phyloP scores from a whole-genome alignment of 2,329 filamentous ascomycete species.

The Sphaceloma murrayae region DNA sequence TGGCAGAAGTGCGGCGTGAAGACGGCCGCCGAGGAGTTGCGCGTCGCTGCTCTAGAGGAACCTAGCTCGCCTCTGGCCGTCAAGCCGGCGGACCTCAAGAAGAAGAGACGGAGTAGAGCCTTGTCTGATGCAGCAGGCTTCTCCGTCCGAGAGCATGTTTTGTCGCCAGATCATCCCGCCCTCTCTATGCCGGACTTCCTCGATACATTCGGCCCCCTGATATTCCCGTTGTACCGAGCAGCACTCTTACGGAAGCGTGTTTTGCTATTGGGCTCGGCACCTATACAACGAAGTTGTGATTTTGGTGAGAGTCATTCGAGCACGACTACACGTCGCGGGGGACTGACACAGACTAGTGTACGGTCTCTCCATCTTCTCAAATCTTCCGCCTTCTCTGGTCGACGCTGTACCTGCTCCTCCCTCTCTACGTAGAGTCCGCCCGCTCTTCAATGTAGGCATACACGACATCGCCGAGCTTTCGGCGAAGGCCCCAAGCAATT shows the following conservation, averaged over 20 bases:
- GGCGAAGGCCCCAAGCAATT: slow-evolving; percentile 39
- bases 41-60: slow-evolving; percentile 22
- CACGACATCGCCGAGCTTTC: slow-evolving; percentile 79
- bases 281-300: slow-evolving; percentile 76
- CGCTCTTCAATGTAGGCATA: slow-evolving; percentile 87
- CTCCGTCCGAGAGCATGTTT: slow-evolving; percentile 51
- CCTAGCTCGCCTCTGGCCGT: slow-evolving; percentile 1
- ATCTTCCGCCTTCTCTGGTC: slow-evolving; percentile 65
- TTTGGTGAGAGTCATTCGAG: slow-evolving; percentile 54
- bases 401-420: slow-evolving; percentile 53
- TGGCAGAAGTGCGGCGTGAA: slow-evolving; percentile 55
- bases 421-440: slow-evolving; percentile 56
- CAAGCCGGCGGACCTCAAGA: slow-evolving; percentile 34
- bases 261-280: slow-evolving; percentile 73
- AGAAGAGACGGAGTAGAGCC: slow-evolving; percentile 50
- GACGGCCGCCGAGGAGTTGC: slow-evolving; percentile 16
- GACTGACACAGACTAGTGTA: slow-evolving; percentile 54
- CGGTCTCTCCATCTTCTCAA: slow-evolving; percentile 83
- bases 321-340: neutral
- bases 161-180: slow-evolving; percentile 76
- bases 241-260: slow-evolving; percentile 81
- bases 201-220: slow-evolving; percentile 76
- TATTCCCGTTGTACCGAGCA: slow-evolving; percentile 84
- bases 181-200: slow-evolving; percentile 69
- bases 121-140: slow-evolving; percentile 48